These are phyloP conservation scores for Hansenula sp. DNA, from an alignment of 1,139 yeast species.

Conservation along the genomic window DNA sequence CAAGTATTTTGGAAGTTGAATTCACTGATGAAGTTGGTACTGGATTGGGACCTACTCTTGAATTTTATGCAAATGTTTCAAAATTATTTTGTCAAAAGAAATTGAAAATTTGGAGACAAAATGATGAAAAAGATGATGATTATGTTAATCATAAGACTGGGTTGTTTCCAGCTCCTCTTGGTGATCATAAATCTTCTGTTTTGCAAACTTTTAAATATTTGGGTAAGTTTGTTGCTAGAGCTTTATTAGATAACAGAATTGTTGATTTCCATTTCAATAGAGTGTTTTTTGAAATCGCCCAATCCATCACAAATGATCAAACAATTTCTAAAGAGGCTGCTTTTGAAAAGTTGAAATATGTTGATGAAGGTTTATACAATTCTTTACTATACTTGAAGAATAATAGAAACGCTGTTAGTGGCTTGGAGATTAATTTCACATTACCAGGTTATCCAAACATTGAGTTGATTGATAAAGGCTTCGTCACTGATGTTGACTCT, in stretches of 20 bases:
- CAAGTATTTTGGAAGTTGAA: slow-evolving; percentile 82
- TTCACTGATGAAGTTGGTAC: slow-evolving; percentile 93
- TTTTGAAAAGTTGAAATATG: slow-evolving; percentile 39
- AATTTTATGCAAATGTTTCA: slow-evolving; percentile 82
- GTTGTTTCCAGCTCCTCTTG: slow-evolving; percentile 54
- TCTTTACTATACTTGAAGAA: slow-evolving; percentile 52
- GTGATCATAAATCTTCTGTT: slow-evolving; percentile 41
- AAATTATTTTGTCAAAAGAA: slow-evolving; percentile 59
- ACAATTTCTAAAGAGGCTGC: slow-evolving; percentile 24
- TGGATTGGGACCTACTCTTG: slow-evolving; percentile 94
- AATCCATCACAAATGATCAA: slow-evolving; percentile 11
- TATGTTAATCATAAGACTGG: slow-evolving; percentile 47
- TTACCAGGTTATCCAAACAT: slow-evolving; percentile 74
- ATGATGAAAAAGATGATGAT: slow-evolving; percentile 31
- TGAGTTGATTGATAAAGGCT: slow-evolving; percentile 57
- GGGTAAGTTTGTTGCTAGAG: slow-evolving; percentile 84
- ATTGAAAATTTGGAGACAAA: slow-evolving; percentile 67
- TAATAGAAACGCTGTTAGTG: slow-evolving; percentile 37
- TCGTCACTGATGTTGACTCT: slow-evolving; percentile 41
- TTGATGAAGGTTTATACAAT: slow-evolving; percentile 60
- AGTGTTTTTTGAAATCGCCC: slow-evolving; percentile 53
- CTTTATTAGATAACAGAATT: slow-evolving; percentile 80
- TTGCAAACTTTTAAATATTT: slow-evolving; percentile 53
- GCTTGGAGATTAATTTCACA: slow-evolving; percentile 58
- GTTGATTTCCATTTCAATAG: slow-evolving; percentile 79